Conservation (phyloP, 352 stramenopile genomes). For the Phytophthora tentaculata region DNA sequence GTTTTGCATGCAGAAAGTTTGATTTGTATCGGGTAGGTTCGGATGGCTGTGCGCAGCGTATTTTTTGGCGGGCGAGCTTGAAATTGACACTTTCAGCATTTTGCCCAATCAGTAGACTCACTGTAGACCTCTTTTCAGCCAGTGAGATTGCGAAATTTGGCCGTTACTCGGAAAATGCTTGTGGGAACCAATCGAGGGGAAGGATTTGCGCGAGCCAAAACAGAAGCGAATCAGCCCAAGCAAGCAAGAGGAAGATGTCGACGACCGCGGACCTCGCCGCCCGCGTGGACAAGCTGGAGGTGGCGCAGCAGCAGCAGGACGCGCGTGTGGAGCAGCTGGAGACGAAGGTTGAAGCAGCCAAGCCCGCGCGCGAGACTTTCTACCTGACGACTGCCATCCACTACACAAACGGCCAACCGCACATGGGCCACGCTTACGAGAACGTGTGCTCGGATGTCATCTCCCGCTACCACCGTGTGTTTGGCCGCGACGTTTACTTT, state of each 20-base stretch:
- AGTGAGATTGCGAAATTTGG: conserved; percentile 6
- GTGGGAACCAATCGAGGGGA: conserved; percentile 23
- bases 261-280: conserved; percentile 41
- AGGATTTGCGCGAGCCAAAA: conserved; percentile 21
- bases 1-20: not conserved
- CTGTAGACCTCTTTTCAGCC: conserved; percentile 9
- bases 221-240: conserved; percentile 28
- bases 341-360: conserved; percentile 44
- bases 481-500: conserved; percentile 87
- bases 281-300: conserved; percentile 54
- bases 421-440: conserved; percentile 99
- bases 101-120: conserved; percentile 4
- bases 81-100: too few species aligned
- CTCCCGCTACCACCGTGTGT: conserved; percentile 93
- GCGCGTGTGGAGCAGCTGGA: conserved; percentile 40
- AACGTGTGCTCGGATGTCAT: conserved; percentile 97
- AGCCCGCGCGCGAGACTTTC: conserved; percentile 76
- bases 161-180: conserved; percentile 24
- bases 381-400: conserved; percentile 99
- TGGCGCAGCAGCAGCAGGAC: conserved; percentile 50
- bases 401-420: conserved; percentile 97
- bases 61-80: too few species aligned
- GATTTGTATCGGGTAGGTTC: too few species aligned
- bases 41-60: too few species aligned
- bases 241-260: conserved; percentile 29